Conservation (phyloP, 2,329 filamentous ascomycete species). For the Emmonsia crescens region DNA sequence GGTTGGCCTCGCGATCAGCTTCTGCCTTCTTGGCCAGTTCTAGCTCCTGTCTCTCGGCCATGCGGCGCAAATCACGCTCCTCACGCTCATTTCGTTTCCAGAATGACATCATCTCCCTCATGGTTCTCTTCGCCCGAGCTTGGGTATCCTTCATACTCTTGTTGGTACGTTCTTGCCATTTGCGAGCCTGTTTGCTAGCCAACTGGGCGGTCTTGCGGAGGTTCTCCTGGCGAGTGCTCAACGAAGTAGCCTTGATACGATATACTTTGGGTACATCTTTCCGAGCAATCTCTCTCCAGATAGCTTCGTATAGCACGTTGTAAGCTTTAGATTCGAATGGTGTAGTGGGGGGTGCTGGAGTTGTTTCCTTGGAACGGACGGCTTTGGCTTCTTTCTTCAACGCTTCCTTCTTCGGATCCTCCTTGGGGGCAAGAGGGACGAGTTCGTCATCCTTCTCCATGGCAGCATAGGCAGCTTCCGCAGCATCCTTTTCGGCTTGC, state of each 20-base stretch:
- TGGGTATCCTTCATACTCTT: conserved; percentile 98
- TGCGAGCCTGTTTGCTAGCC: conserved; percentile 90
- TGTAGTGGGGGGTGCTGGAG: conserved; percentile 45
- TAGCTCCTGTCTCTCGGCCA: conserved; percentile 88
- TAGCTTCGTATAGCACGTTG: conserved; percentile 94
- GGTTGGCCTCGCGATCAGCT: conserved; percentile 90
- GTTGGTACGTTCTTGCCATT: conserved; percentile 96
- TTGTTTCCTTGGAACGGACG: conserved; percentile 32
- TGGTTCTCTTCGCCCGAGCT: conserved; percentile 89
- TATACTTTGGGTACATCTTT: conserved; percentile 91
- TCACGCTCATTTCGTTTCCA: conserved; percentile 99
- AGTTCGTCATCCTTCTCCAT: conserved; percentile 34
- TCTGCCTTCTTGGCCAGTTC: conserved; percentile 95
- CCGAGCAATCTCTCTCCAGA: conserved; percentile 86
- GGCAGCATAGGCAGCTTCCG: conserved; percentile 78
- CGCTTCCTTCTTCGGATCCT: conserved; percentile 39
- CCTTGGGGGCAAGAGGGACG: conserved; percentile 45
- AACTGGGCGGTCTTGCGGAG: conserved; percentile 94
- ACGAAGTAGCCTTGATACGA: conserved; percentile 75
- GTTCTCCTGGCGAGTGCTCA: conserved; percentile 83
- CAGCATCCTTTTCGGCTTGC: conserved; percentile 60
- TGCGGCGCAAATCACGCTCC: conserved; percentile 85
- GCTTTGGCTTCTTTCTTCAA: conserved; percentile 35
- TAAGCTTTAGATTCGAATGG: conserved; percentile 78
- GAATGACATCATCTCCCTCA: conserved; percentile 99